phyloP scores from a whole-genome alignment of 2,329 filamentous ascomycete species.

The Endoconidiophora laricicola region DNA sequence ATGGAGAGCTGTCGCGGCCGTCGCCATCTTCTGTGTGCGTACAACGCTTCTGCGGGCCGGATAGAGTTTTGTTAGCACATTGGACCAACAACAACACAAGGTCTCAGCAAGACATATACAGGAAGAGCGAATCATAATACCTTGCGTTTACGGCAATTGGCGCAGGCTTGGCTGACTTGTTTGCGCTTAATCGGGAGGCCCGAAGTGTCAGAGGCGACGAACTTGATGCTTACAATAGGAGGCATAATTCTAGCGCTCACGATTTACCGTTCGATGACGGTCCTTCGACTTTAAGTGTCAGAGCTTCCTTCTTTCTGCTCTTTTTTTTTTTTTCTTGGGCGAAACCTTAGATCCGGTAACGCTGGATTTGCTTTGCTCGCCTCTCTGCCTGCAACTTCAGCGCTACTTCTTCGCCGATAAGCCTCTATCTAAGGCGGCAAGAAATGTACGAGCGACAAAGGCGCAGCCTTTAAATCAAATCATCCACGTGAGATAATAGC shows the following conservation, averaged over 20 bases:
- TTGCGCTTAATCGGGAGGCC: constrained; percentile 42
- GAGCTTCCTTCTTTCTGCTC: no score
- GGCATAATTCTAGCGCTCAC: not conserved
- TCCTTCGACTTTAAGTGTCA: not conserved
- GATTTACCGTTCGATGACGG: not conserved
- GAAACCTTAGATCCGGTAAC: no score
- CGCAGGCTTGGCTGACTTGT: constrained; percentile 42
- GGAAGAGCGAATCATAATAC: constrained; percentile 18
- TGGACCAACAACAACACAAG: no score
- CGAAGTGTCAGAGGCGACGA: constrained; percentile 10
- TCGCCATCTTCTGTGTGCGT: constrained; percentile 19
- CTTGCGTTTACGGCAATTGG: constrained; percentile 37
- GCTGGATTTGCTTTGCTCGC: not conserved
- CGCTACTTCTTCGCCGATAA: no score
- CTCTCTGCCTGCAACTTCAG: not conserved
- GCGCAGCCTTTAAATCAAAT: not conserved
- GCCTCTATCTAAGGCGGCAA: no score
- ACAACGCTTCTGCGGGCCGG: constrained; percentile 25
- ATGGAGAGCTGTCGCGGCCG: constrained; percentile 3
- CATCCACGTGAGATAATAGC: not conserved
- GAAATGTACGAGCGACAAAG: no score
- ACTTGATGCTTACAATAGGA: constrained; percentile 5
- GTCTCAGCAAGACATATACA: not conserved
- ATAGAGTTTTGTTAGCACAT: not conserved
- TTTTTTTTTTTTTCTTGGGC: no score